Percentiles rank a stretch among this genome's conserved stretches.
These are phyloP conservation scores for Phytophthora ramorum DNA, from an alignment of 352 stramenopile genomes.

Conservation along the genomic window DNA sequence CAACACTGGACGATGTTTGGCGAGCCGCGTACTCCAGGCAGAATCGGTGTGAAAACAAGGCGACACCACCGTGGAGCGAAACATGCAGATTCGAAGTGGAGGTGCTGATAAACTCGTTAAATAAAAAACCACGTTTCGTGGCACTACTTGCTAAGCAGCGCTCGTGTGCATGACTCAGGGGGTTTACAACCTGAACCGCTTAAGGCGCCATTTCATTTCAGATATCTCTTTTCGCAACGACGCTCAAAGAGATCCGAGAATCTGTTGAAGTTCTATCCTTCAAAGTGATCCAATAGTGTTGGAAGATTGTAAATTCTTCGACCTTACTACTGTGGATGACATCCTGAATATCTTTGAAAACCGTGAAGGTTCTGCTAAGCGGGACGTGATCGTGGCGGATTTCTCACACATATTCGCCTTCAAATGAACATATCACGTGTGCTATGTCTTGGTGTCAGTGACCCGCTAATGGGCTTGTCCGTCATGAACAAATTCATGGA, in stretches of 20 bases:
- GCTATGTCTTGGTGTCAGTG: too few relatives aligned
- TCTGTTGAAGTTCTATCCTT: neutral
- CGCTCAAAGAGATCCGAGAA: neutral
- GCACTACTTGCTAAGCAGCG: too few relatives aligned
- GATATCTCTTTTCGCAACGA: neutral
- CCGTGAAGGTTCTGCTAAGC: too few relatives aligned
- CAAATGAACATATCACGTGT: too few relatives aligned
- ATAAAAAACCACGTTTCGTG: neutral
- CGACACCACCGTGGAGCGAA: neutral
- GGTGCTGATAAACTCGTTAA: conserved; percentile 9
- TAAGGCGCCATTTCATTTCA: neutral
- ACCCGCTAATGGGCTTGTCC: neutral
- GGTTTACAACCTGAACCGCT: too few relatives aligned
- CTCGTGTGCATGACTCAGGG: too few relatives aligned
- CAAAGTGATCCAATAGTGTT: neutral
- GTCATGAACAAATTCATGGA: conserved; percentile 11
- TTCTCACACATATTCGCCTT: too few relatives aligned
- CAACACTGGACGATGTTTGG: conserved; percentile 37
- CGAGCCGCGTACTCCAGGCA: conserved; percentile 12
- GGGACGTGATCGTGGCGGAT: too few relatives aligned
- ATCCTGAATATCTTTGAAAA: too few relatives aligned
- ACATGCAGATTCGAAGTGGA: conserved; percentile 9
- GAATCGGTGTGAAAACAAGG: conserved; percentile 1
- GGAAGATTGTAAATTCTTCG: neutral
- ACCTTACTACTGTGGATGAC: too few relatives aligned